Conservation (phyloP, 2,329 filamentous ascomycete genomes). For the Trichoderma arundinaceum region DNA sequence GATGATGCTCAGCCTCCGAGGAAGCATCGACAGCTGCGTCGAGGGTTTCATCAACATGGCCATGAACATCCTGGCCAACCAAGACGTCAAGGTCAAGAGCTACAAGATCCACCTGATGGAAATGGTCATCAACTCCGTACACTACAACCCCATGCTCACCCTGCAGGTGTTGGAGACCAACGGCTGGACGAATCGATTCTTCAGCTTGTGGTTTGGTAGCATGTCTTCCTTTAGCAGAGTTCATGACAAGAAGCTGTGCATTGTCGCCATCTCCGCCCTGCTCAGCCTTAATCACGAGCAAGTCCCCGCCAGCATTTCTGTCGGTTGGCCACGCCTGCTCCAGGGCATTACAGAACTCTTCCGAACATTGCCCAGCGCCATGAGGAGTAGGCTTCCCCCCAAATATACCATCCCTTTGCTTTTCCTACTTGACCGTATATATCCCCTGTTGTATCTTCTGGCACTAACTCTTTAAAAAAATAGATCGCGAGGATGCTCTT, state of each 20-base stretch:
- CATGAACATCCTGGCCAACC: slow-evolving; percentile 77
- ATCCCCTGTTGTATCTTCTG: not conserved
- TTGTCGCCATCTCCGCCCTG: slow-evolving; percentile 87
- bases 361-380: slow-evolving; percentile 83
- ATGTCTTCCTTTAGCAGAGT: slow-evolving; percentile 93
- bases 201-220: slow-evolving; percentile 96
- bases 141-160: slow-evolving; percentile 90
- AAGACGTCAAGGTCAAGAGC: slow-evolving; percentile 86
- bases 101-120: slow-evolving; percentile 98
- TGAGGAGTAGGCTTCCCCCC: slow-evolving; percentile 70
- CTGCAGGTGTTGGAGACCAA: slow-evolving; percentile 88
- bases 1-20: slow-evolving; percentile 93
- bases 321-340: slow-evolving; percentile 91
- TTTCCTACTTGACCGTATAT: not conserved
- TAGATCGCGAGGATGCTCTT: slow-evolving; percentile 87
- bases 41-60: slow-evolving; percentile 87
- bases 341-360: slow-evolving; percentile 89
- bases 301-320: slow-evolving; percentile 89
- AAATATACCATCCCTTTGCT: too few relatives aligned
- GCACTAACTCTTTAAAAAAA: slow-evolving; percentile 37
- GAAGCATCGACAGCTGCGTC: slow-evolving; percentile 85
- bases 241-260: slow-evolving; percentile 98
- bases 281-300: slow-evolving; percentile 79
- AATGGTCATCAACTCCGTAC: slow-evolving; percentile 97
- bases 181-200: slow-evolving; percentile 98